Conservation (phyloP, 2,329 filamentous ascomycete genomes). For the Alternaria sp. region DNA sequence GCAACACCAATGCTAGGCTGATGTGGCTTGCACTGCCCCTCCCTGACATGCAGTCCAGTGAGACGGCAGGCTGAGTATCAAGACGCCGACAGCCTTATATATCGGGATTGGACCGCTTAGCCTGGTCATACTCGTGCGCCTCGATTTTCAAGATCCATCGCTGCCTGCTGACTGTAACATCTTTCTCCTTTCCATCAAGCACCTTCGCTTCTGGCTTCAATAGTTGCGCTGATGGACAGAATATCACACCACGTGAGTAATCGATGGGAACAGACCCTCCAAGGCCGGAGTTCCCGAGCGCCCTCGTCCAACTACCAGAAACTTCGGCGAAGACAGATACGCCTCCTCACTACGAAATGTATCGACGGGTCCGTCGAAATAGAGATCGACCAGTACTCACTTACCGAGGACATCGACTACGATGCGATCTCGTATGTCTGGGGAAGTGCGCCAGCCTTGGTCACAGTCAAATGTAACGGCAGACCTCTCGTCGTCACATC, state of each 20-base stretch:
- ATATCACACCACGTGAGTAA: too few species aligned
- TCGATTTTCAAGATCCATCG: too few species aligned
- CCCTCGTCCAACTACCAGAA: too few species aligned
- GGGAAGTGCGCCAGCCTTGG: neutral
- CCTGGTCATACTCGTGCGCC: too few species aligned
- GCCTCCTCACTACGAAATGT: neutral
- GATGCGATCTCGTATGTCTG: neutral
- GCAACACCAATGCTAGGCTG: neutral
- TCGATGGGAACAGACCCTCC: too few species aligned
- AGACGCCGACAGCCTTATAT: neutral
- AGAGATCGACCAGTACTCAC: neutral
- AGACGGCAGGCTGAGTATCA: neutral
- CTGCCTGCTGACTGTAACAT: too few species aligned
- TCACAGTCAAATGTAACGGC: accelerated
- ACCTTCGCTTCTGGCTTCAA: too few species aligned
- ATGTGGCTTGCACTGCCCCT: neutral
- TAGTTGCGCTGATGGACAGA: too few species aligned
- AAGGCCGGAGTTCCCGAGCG: too few species aligned
- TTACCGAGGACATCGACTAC: neutral
- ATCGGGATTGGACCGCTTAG: neutral
- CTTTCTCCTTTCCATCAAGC: too few species aligned
- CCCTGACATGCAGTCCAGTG: neutral
- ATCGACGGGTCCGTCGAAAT: neutral
- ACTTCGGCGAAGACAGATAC: too few species aligned
- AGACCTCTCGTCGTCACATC: neutral